A percentile compares a stretch with the other conserved stretches of the same genome.
Conservation (phyloP, 192 early-diverging fungal genomes). For the Podila horticola region DNA sequence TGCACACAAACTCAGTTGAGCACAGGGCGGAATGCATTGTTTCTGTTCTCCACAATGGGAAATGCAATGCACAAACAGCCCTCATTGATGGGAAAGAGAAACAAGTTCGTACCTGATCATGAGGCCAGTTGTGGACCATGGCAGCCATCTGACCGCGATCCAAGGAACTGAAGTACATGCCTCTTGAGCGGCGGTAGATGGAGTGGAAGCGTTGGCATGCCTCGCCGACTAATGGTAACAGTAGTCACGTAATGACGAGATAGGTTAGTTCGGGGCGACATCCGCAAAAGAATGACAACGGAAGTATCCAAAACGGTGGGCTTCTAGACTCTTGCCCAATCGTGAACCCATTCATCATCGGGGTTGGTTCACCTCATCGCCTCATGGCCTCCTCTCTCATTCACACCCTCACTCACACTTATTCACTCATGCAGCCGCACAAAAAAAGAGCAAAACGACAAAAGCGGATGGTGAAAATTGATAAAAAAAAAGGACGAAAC, state of each 20-base stretch:
- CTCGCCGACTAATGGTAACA: slow-evolving; percentile 53
- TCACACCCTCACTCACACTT: neutral
- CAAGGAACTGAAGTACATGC: slow-evolving; percentile 64
- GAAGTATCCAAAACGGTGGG: no score
- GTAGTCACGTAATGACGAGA: neutral
- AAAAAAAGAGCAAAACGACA: neutral
- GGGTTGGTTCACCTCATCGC: no score
- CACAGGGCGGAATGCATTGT: neutral
- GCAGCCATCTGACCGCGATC: slow-evolving; percentile 64
- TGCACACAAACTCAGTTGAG: neutral
- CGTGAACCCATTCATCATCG: no score
- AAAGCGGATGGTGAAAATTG: neutral
- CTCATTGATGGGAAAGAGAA: neutral
- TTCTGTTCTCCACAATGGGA: neutral
- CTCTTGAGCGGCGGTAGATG: slow-evolving; percentile 63
- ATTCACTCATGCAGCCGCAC: neutral
- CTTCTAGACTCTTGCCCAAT: no score
- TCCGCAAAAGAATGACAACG: no score
- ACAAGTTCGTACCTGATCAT: slow-evolving; percentile 56
- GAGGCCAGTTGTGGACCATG: slow-evolving; percentile 67
- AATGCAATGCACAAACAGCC: neutral
- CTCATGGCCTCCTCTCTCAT: neutral
- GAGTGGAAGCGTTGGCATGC: slow-evolving; percentile 62
- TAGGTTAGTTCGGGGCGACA: neutral
- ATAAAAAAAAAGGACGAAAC: neutral